Evolutionary conservation across 305 asterid genomes (phyloP).

Genomic region (Fraxinus velutina): DNA sequence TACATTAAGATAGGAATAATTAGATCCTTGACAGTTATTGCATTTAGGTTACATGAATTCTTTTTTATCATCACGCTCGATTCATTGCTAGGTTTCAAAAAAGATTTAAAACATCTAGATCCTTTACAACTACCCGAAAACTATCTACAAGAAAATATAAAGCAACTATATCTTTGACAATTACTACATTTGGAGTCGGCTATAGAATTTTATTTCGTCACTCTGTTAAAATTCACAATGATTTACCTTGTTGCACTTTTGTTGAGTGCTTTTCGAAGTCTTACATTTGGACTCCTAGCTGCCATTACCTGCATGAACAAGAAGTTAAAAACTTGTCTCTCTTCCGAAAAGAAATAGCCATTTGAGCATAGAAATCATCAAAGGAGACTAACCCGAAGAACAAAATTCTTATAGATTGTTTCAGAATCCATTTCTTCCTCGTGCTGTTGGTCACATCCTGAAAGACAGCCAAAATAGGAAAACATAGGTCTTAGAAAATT

Average conservation of each 20-base stretch:
- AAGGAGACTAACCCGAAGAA: conserved; percentile 65
- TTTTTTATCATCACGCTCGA: not conserved
- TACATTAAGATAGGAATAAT: not conserved
- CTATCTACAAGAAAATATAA: not conserved
- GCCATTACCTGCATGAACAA: conserved; percentile 70
- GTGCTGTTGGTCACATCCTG: conserved; percentile 88
- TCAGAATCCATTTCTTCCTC: conserved; percentile 91
- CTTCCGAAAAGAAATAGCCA: not conserved
- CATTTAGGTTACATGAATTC: not conserved
- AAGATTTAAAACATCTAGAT: not conserved
- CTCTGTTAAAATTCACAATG: not conserved
- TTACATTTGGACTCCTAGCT: conserved; percentile 87
- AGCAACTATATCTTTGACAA: not conserved
- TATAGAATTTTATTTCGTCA: not conserved
- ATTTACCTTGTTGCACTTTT: conserved; percentile 61
- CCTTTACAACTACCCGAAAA: not conserved
- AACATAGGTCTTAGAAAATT: not conserved
- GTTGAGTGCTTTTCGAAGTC: conserved; percentile 60
- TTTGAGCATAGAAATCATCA: not conserved
- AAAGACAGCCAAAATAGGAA: conserved; percentile 16
- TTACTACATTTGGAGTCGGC: not conserved
- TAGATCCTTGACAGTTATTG: not conserved
- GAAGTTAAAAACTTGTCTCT: not conserved
- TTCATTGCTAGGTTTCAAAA: not conserved
- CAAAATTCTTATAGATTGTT: conserved; percentile 70